These are phyloP conservation scores for Diplodia corticola DNA, from an alignment of 2,329 filamentous ascomycete species.

Conservation along the genomic window DNA sequence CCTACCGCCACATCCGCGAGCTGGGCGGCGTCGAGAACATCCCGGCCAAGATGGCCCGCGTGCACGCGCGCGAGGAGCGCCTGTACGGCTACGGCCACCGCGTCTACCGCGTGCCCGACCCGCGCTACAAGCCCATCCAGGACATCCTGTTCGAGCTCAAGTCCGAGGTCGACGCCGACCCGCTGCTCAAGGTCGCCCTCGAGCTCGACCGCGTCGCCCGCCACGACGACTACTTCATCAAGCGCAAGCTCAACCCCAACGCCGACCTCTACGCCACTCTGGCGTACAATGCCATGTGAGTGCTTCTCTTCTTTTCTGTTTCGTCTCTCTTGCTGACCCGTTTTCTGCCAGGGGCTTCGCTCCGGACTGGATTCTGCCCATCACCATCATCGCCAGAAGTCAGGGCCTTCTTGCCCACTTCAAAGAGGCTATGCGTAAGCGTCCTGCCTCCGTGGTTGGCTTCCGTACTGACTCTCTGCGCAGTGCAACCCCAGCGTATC, in stretches of 20 bases:
- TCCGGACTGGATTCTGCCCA: neutral
- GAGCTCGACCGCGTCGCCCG: slow-evolving; percentile 42
- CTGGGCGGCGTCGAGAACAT: slow-evolving; percentile 55
- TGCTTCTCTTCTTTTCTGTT: neutral
- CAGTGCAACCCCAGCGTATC: neutral
- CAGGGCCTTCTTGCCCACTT: neutral
- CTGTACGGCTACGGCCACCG: slow-evolving; percentile 59
- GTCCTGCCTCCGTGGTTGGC: accelerated
- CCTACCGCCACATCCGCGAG: slow-evolving; percentile 56
- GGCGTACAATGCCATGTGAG: slow-evolving; percentile 45
- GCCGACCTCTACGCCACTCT: slow-evolving; percentile 50
- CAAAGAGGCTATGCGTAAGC: slow-evolving; percentile 1
- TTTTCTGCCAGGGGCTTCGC: neutral
- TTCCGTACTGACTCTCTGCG: neutral
- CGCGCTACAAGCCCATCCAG: slow-evolving; percentile 53
- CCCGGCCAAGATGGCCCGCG: slow-evolving; percentile 51
- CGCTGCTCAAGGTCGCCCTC: slow-evolving; percentile 40
- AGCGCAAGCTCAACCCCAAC: slow-evolving; percentile 44
- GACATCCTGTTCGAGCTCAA: slow-evolving; percentile 48
- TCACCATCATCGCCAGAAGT: neutral
- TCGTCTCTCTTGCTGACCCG: too few species aligned
- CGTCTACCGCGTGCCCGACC: slow-evolving; percentile 57
- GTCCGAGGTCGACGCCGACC: slow-evolving; percentile 30
- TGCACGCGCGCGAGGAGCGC: slow-evolving; percentile 53
- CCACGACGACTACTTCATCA: slow-evolving; percentile 41